Conservation (phyloP, 2,329 filamentous ascomycete species). For the Sclerotinia nivalis region DNA sequence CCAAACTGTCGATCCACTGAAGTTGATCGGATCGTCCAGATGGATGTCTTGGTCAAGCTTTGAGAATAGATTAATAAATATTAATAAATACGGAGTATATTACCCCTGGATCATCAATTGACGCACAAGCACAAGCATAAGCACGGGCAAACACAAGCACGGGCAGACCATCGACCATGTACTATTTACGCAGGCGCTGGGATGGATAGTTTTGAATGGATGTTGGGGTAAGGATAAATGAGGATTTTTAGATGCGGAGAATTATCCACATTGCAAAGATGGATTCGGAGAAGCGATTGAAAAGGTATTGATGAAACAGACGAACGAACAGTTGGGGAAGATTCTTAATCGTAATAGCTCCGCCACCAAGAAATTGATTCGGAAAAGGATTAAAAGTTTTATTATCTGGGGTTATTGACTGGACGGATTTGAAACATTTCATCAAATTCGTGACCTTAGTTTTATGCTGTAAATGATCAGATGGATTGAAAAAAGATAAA, state of each 20-base stretch:
- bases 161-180: background rate
- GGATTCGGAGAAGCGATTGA: background rate
- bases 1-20: background rate
- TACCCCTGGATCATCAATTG: background rate
- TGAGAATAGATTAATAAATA: background rate
- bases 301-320: background rate
- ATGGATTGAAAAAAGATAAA: background rate
- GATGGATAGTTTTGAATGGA: background rate
- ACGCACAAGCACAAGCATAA: slow-evolving; percentile 4
- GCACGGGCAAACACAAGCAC: background rate
- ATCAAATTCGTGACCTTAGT: background rate
- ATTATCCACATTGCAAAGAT: background rate
- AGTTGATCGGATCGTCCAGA: slow-evolving; percentile 1
- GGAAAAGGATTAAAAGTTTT: background rate
- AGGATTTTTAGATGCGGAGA: background rate
- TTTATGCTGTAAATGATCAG: background rate
- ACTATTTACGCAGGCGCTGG: background rate
- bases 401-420: background rate
- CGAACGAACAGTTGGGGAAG: background rate
- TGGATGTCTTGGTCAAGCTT: background rate
- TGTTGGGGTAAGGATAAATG: background rate
- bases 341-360: background rate
- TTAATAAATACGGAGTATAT: background rate
- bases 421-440: background rate
- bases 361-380: background rate